Conservation (phyloP, 306 rosid species). For the Herpetospermum pedunculosum region DNA sequence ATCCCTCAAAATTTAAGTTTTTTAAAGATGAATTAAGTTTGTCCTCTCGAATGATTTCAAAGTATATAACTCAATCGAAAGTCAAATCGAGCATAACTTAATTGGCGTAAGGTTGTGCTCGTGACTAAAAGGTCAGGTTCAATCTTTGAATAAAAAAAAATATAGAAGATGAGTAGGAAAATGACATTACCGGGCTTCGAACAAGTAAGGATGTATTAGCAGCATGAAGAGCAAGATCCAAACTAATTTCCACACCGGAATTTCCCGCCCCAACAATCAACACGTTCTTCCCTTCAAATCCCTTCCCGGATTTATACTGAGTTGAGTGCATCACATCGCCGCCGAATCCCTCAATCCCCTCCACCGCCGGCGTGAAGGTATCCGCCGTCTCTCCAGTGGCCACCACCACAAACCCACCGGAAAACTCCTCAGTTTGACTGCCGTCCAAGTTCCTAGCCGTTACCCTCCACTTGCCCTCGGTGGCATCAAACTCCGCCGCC, state of each 20-base stretch:
- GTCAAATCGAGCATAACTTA: no score
- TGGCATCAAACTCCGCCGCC: slow-evolving; percentile 12
- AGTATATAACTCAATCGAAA: no score
- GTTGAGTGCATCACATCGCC: slow-evolving; percentile 14
- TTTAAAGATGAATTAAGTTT: no score
- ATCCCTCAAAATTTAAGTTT: no score
- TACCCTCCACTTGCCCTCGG: slow-evolving; percentile 28
- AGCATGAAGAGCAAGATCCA: slow-evolving; percentile 1
- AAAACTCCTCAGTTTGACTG: slow-evolving; percentile 24
- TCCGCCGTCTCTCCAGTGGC: slow-evolving; percentile 9
- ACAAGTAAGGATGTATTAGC: slow-evolving; percentile 44
- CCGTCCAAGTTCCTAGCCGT: slow-evolving; percentile 11
- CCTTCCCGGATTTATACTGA: background rate
- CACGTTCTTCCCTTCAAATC: slow-evolving; percentile 8
- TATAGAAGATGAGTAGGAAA: no score
- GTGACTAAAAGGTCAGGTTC: no score
- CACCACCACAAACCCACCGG: background rate
- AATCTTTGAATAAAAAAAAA: no score
- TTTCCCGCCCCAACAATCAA: slow-evolving; percentile 18
- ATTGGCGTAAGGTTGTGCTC: no score
- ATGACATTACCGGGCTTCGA: slow-evolving; percentile 48
- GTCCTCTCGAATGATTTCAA: no score
- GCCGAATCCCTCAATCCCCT: slow-evolving; percentile 10
- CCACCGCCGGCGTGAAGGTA: background rate
- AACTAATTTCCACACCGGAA: slow-evolving; percentile 16